Evolutionary conservation across 192 early-diverging fungal genomes (phyloP).

Genomic region (Coemansia sp.): DNA sequence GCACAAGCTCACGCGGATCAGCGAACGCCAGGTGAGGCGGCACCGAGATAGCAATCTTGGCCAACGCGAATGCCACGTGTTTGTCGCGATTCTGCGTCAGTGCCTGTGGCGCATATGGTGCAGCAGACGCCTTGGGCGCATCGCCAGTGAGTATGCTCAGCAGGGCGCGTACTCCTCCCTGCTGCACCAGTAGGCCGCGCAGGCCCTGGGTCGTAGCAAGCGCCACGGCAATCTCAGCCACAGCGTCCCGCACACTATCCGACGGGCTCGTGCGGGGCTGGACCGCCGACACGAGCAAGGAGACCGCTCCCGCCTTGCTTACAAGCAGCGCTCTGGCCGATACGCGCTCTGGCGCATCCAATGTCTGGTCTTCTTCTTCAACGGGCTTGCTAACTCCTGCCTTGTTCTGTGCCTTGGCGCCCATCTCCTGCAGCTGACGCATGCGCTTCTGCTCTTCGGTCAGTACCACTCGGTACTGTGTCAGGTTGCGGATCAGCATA

Average conservation of each 20-base stretch:
- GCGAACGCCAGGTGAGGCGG: constrained; percentile 87
- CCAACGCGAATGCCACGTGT: constrained; percentile 77
- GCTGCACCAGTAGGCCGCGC: constrained; percentile 81
- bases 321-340: constrained; percentile 57
- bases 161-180: constrained; percentile 71
- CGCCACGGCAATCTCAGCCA: constrained; percentile 68
- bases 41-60: constrained; percentile 90
- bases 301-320: constrained; percentile 57
- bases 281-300: constrained; percentile 33
- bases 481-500: constrained; percentile 77
- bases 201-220: constrained; percentile 67
- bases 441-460: constrained; percentile 81
- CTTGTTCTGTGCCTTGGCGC: constrained; percentile 44
- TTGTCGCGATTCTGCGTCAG: constrained; percentile 41
- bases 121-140: constrained; percentile 23
- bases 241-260: constrained; percentile 60
- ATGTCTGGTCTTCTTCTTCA: constrained; percentile 14
- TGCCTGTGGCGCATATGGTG: constrained; percentile 30
- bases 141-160: constrained; percentile 41
- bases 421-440: constrained; percentile 70
- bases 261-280: constrained; percentile 58
- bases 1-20: constrained; percentile 66
- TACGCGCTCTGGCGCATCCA: constrained; percentile 23
- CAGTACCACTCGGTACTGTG: constrained; percentile 64
- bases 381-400: not conserved